Base-by-base conservation (phyloP, 768 basidiomycete species). In the Lactarius quietus region DNA sequence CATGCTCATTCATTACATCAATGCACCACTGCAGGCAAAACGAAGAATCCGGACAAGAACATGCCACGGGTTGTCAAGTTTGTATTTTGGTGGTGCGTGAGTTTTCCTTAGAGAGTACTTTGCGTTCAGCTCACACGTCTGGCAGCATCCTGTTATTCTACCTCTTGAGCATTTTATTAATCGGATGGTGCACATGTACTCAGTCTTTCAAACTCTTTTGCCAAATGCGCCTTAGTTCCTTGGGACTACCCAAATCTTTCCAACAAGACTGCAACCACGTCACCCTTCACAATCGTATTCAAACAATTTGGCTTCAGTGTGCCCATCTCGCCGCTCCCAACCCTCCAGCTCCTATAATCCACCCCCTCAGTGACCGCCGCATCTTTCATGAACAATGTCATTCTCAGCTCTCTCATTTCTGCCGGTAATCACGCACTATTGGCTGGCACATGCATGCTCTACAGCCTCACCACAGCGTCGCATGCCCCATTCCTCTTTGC, bases 21-120 rank as follows among this genome's bases (percentile, higher is more conserved):
- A n/a, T n/a, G n/a, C n/a, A 89, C 96, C 62, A 95, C 95, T 4
- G 95, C 95, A 3, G 93, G 93, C 6, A 95, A 97, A 75, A 93
- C 93, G 0, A 86, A 81, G 72, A 93, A 96, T 74, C 95, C 95
- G 1, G 84, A 90, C 0, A 84, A 82, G 67, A 93, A 92, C 68
- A 92, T 97, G 86, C 94, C 93, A 5, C 78, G 84, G 38, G 87
- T 95, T 26, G 92, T 96, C 62, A 92, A 93, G 74, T 86, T 90
- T 71, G 93, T 95, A 2, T 95, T 95, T 74, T 95, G 91, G 89
- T 81, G 90, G 90, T 86, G 71, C 38, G 80, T 68, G 20, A 10
- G 35, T 51, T 23, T 10, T 26, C 3, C 9, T 45, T n/a, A n/a
- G n/a, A n/a, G n/a, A n/a, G n/a, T n/a, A n/a, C n/a, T n/a, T n/a